Conservation (phyloP, 2,329 filamentous ascomycete genomes). For the Hymenoscyphus salicellus region DNA sequence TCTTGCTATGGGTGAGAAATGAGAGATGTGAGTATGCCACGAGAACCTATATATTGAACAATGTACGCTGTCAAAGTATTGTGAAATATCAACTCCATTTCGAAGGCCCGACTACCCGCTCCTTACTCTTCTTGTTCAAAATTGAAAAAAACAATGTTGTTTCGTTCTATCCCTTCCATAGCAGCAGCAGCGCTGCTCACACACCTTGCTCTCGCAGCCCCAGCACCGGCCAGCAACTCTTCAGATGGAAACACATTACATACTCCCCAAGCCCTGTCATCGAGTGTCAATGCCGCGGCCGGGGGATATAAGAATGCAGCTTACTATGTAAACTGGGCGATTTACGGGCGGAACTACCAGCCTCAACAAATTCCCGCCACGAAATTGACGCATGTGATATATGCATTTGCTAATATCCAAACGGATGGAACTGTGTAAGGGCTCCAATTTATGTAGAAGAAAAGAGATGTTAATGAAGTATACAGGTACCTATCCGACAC, state of each 20-base stretch:
- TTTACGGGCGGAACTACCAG: constrained; percentile 71
- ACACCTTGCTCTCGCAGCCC: not conserved
- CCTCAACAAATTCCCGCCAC: constrained; percentile 67
- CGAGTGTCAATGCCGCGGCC: not conserved
- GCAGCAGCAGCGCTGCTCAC: constrained; percentile 7
- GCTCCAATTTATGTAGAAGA: constrained; percentile 49
- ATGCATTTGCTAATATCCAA: constrained; percentile 74
- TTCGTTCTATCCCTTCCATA: constrained; percentile 1
- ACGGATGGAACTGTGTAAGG: constrained; percentile 68
- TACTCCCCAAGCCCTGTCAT: not conserved
- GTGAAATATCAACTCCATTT: not conserved
- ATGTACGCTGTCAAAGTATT: not conserved
- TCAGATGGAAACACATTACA: not conserved
- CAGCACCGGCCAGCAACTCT: not conserved
- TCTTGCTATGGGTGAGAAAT: not conserved
- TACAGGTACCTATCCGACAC: constrained; percentile 60
- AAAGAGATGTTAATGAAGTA: constrained; percentile 18
- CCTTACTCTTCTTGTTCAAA: not conserved
- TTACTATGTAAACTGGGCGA: constrained; percentile 43
- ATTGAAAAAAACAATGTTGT: constrained; percentile 3
- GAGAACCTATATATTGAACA: constrained; percentile 4
- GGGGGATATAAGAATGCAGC: constrained; percentile 18
- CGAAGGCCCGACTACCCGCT: not conserved
- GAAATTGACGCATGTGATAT: constrained; percentile 75
- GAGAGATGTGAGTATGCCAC: not conserved